Percentiles rank a stretch among this genome's conserved stretches.
Evolutionary conservation across 108 stramenopile species (phyloP).

Genomic region (Nitzschia inconspicua): DNA sequence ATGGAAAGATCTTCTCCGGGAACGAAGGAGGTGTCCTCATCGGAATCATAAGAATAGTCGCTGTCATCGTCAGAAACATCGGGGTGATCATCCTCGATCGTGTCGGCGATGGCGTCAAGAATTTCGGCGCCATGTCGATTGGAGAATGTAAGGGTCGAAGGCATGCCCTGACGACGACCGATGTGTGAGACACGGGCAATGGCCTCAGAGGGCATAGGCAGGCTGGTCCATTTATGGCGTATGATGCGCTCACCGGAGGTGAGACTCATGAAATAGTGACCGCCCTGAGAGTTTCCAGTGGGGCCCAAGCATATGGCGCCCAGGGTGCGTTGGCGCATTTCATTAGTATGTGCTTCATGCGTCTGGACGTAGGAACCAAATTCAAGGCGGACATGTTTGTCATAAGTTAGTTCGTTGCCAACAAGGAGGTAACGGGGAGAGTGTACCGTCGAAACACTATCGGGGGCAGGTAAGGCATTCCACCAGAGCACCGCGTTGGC

Average conservation of each 20-base stretch:
- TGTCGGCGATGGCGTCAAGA: too few relatives aligned
- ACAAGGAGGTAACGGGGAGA: conserved; percentile 22
- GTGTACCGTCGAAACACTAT: conserved; percentile 11
- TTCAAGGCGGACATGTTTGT: conserved; percentile 16
- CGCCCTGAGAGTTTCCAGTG: conserved; percentile 15
- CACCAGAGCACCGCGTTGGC: conserved; percentile 16
- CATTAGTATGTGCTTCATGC: conserved; percentile 32
- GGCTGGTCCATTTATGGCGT: too few relatives aligned
- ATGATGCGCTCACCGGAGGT: too few relatives aligned
- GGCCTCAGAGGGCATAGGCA: too few relatives aligned
- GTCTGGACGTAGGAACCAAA: conserved; percentile 43
- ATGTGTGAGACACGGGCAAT: too few relatives aligned
- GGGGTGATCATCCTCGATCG: too few relatives aligned
- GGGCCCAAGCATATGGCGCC: conserved; percentile 32
- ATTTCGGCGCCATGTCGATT: too few relatives aligned
- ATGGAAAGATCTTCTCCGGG: too few relatives aligned
- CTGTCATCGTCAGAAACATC: conserved; percentile 2
- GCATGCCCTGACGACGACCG: too few relatives aligned
- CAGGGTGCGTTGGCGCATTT: conserved; percentile 15
- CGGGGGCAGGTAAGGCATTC: conserved; percentile 17
- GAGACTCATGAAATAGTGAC: conserved; percentile 10
- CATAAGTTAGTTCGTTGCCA: conserved; percentile 5
- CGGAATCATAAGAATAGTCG: too few relatives aligned
- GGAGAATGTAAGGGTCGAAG: too few relatives aligned
- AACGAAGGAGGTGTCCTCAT: too few relatives aligned